Conservation (phyloP, 306 rosid species). For the Myrica gale region DNA sequence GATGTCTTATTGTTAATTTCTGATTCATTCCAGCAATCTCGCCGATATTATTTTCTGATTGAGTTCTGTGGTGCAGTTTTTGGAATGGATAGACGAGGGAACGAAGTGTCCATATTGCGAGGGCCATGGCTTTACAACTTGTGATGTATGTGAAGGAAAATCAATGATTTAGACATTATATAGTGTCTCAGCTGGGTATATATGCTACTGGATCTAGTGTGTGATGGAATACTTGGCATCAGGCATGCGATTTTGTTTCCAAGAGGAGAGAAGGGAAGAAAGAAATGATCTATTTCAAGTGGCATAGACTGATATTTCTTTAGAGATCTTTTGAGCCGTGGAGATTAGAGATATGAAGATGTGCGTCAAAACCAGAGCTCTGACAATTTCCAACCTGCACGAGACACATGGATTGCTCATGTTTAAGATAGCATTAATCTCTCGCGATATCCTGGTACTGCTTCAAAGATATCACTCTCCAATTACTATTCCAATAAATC, state of each 20-base stretch:
- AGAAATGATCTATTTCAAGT: too few relatives aligned
- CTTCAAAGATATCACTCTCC: too few relatives aligned
- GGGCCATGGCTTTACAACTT: constrained; percentile 62
- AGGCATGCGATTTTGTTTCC: neutral
- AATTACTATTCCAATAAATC: too few relatives aligned
- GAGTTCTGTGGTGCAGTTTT: constrained; percentile 57
- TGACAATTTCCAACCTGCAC: too few relatives aligned
- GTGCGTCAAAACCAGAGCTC: too few relatives aligned
- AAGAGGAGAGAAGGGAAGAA: too few relatives aligned
- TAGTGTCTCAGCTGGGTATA: constrained; percentile 21
- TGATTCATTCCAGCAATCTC: neutral
- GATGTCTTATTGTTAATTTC: neutral
- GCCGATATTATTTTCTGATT: constrained; percentile 13
- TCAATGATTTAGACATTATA: constrained; percentile 29
- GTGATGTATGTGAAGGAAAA: constrained; percentile 73
- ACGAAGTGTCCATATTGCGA: constrained; percentile 83
- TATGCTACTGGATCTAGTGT: neutral
- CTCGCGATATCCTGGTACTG: too few relatives aligned
- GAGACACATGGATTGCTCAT: too few relatives aligned
- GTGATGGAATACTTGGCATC: neutral
- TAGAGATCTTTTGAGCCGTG: too few relatives aligned
- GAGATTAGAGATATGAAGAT: too few relatives aligned
- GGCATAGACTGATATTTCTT: too few relatives aligned
- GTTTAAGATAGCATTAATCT: too few relatives aligned
- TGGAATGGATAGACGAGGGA: constrained; percentile 84